These are phyloP conservation scores for Sungouiella blattae DNA, from an alignment of 805 yeast genomes.

Conservation along the genomic window DNA sequence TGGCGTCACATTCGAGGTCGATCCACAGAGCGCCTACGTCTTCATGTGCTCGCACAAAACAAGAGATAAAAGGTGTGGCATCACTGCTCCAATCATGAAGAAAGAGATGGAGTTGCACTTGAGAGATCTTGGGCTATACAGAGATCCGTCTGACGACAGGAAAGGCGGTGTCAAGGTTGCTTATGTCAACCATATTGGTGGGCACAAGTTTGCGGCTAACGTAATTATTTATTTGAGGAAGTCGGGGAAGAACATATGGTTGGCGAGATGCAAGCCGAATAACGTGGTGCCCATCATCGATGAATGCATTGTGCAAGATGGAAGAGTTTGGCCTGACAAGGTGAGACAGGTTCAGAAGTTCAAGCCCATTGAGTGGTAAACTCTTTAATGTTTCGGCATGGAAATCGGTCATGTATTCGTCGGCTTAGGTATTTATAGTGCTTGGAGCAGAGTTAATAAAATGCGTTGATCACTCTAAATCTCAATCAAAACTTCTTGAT, in stretches of 20 bases:
- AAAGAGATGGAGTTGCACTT: constrained; percentile 71
- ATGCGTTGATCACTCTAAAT: too few relatives aligned
- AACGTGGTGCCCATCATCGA: constrained; percentile 73
- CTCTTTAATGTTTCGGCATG: too few relatives aligned
- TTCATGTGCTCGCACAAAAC: constrained; percentile 86
- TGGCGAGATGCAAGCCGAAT: constrained; percentile 79
- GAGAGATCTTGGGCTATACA: constrained; percentile 63
- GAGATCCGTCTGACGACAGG: constrained; percentile 75
- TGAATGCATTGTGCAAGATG: constrained; percentile 66
- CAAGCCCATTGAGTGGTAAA: constrained; percentile 52
- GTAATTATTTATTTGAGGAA: constrained; percentile 65
- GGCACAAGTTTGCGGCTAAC: constrained; percentile 93
- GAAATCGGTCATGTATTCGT: too few relatives aligned
- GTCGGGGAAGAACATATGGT: constrained; percentile 78
- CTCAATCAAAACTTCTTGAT: too few relatives aligned
- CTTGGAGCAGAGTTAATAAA: too few relatives aligned
- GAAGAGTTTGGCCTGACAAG: constrained; percentile 66
- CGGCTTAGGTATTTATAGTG: too few relatives aligned
- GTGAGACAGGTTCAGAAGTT: constrained; percentile 60
- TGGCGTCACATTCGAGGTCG: constrained; percentile 29
- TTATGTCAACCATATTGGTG: constrained; percentile 87
- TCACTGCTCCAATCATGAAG: constrained; percentile 88
- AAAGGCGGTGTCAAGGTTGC: constrained; percentile 71
- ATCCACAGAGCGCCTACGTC: constrained; percentile 43
- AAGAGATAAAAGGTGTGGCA: constrained; percentile 90